A percentile compares a stretch with the other conserved stretches of the same genome.
These are phyloP conservation scores for Aspergillus terreus DNA, from an alignment of 2,329 filamentous ascomycete species.

Conservation along the genomic window DNA sequence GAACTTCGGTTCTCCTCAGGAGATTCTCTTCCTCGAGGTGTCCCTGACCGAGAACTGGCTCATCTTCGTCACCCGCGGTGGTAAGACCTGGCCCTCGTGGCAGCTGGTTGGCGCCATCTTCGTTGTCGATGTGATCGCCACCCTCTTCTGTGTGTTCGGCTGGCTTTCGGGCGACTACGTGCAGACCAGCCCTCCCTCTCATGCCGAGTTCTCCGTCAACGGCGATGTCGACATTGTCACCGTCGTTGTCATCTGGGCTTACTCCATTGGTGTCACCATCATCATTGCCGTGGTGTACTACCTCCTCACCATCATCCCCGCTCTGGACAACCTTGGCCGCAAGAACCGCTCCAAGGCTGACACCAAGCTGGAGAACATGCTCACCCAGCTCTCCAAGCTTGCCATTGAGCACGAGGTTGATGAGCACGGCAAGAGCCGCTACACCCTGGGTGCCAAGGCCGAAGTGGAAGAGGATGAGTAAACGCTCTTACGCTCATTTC, in stretches of 20 bases:
- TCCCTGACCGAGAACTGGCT: constrained; percentile 94
- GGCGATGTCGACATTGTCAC: constrained; percentile 57
- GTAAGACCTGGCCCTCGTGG: constrained; percentile 70
- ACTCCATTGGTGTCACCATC: constrained; percentile 52
- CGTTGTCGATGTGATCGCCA: constrained; percentile 67
- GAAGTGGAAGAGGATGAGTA: constrained; percentile 46
- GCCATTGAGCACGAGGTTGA: constrained; percentile 50
- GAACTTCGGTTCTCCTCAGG: constrained; percentile 70
- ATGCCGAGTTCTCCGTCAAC: constrained; percentile 37
- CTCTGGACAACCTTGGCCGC: constrained; percentile 50
- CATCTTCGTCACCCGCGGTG: constrained; percentile 91
- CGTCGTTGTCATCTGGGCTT: constrained; percentile 51
- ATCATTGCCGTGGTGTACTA: constrained; percentile 53
- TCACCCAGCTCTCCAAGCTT: constrained; percentile 50
- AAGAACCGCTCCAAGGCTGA: constrained; percentile 50
- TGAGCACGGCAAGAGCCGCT: constrained; percentile 43
- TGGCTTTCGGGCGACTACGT: constrained; percentile 59
- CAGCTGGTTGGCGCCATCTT: constrained; percentile 69
- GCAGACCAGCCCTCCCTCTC: constrained; percentile 25
- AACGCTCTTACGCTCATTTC: constrained; percentile 22
- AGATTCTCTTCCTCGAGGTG: constrained; percentile 84
- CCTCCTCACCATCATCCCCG: constrained; percentile 44
- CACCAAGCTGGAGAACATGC: constrained; percentile 53
- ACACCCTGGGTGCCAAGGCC: constrained; percentile 39
- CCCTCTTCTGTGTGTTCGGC: constrained; percentile 71